Conservation (phyloP, 352 stramenopile genomes). For the Peronospora farinosa region DNA sequence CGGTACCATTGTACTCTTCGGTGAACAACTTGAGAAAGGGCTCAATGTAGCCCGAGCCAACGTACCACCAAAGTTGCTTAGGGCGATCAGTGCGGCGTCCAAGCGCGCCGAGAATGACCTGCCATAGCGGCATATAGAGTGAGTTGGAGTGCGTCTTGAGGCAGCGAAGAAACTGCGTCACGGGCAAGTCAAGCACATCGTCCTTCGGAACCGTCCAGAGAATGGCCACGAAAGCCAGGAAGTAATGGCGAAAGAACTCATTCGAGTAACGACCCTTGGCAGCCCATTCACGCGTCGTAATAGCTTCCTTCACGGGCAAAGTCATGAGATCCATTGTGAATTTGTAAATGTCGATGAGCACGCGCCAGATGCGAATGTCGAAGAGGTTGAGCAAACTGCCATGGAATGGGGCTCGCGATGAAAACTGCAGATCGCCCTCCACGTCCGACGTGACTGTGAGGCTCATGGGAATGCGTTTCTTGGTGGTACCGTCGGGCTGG, state of each 20-base stretch:
- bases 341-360: slow-evolving; percentile 82
- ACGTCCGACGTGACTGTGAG: slow-evolving; percentile 82
- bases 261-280: slow-evolving; percentile 61
- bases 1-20: slow-evolving; percentile 65
- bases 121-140: slow-evolving; percentile 83
- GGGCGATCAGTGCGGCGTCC: slow-evolving; percentile 69
- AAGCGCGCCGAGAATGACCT: slow-evolving; percentile 71
- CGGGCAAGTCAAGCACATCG: slow-evolving; percentile 76
- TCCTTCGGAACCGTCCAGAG: slow-evolving; percentile 82
- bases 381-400: slow-evolving; percentile 60
- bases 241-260: slow-evolving; percentile 87
- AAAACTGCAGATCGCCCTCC: slow-evolving; percentile 79
- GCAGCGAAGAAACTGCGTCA: slow-evolving; percentile 81
- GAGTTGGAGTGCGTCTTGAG: slow-evolving; percentile 85
- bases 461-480: slow-evolving; percentile 84
- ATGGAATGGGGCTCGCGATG: slow-evolving; percentile 69
- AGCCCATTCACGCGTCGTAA: slow-evolving; percentile 77
- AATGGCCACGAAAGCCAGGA: slow-evolving; percentile 80
- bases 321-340: slow-evolving; percentile 85
- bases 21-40: slow-evolving; percentile 85
- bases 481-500: slow-evolving; percentile 77
- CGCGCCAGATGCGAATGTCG: slow-evolving; percentile 70
- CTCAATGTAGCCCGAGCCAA: slow-evolving; percentile 77
- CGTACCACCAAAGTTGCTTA: slow-evolving; percentile 82
- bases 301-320: slow-evolving; percentile 67